Conservation (phyloP, 768 basidiomycete genomes). For the Heimioporus sp. region DNA sequence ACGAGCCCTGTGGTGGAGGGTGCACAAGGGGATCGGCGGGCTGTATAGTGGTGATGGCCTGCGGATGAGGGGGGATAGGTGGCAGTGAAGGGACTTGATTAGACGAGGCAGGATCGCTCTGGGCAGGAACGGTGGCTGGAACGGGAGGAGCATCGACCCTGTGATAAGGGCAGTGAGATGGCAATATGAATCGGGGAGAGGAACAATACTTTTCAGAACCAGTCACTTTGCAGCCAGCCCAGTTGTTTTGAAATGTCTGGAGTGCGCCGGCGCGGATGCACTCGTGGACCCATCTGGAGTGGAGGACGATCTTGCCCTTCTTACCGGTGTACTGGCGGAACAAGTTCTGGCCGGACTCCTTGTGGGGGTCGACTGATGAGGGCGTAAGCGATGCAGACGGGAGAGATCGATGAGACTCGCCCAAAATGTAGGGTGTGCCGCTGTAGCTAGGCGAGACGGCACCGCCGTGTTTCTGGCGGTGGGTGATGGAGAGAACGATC, state of each 20-base stretch:
- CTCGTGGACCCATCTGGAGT: slow-evolving; percentile 72
- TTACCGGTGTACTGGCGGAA: slow-evolving; percentile 78
- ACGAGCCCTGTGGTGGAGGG: slow-evolving; percentile 28
- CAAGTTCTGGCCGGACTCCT: slow-evolving; percentile 76
- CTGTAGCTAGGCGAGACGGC: slow-evolving; percentile 73
- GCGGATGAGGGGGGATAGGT: slow-evolving; percentile 27
- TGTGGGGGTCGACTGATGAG: slow-evolving; percentile 68
- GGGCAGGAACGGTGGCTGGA: slow-evolving; percentile 14
- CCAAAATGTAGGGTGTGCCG: slow-evolving; percentile 75
- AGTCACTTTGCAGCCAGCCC: slow-evolving; percentile 79
- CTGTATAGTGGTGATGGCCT: slow-evolving; percentile 27
- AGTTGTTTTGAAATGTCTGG: slow-evolving; percentile 73
- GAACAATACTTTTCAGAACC: slow-evolving; percentile 66
- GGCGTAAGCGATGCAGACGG: slow-evolving; percentile 3
- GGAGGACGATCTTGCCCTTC: slow-evolving; percentile 76
- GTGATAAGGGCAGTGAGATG: not conserved
- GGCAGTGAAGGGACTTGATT: slow-evolving; percentile 22
- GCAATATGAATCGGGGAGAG: not conserved
- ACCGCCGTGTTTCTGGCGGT: slow-evolving; percentile 71
- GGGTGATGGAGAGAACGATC: slow-evolving; percentile 6
- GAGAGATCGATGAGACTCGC: slow-evolving; percentile 38
- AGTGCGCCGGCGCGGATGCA: slow-evolving; percentile 68
- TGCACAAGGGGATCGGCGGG: slow-evolving; percentile 28
- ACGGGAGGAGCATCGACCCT: slow-evolving; percentile 26
- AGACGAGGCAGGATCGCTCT: slow-evolving; percentile 24